Percentiles rank a stretch among this genome's conserved stretches.
Evolutionary conservation across 2,329 filamentous ascomycete genomes (phyloP).

Genomic region (Lasiodiplodia citricola): DNA sequence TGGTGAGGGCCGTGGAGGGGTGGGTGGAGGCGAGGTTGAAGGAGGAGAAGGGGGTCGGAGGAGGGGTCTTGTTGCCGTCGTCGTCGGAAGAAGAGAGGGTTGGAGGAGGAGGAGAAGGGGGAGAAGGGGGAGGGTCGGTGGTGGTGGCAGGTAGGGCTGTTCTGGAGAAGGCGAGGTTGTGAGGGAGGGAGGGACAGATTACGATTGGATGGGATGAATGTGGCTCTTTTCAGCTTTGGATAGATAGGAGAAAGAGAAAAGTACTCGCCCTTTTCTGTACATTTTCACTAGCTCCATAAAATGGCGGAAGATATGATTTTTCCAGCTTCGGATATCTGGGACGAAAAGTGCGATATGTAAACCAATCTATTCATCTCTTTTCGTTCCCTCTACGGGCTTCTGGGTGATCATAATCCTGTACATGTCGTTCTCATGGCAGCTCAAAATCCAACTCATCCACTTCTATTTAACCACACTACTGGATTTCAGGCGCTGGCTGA

Average conservation of each 20-base stretch:
- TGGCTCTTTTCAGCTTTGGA: neutral
- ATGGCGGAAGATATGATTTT: neutral
- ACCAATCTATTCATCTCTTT: neutral
- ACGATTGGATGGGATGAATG: neutral
- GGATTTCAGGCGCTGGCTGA: conserved; percentile 11
- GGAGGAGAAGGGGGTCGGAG: neutral
- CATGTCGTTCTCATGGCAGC: neutral
- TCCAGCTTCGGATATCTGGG: neutral
- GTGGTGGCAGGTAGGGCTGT: neutral
- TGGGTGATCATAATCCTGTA: neutral
- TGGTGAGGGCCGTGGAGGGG: conserved; percentile 32
- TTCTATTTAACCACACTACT: neutral
- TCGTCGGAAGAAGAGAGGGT: neutral
- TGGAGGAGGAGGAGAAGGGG: neutral
- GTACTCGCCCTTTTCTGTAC: neutral
- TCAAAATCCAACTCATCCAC: neutral
- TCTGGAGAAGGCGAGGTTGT: conserved; percentile 13
- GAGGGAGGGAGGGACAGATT: neutral
- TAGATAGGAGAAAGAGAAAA: neutral
- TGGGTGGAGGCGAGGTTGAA: conserved; percentile 4
- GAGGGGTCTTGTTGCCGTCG: too few relatives aligned
- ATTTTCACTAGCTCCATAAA: neutral
- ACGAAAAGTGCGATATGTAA: neutral
- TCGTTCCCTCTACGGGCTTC: neutral
- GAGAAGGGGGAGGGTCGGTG: neutral